Evolutionary conservation across 768 basidiomycete genomes (phyloP), one percentile per base, ranked within the genome.

Genomic region (Cystobasidiopsis lactophilus): DNA sequence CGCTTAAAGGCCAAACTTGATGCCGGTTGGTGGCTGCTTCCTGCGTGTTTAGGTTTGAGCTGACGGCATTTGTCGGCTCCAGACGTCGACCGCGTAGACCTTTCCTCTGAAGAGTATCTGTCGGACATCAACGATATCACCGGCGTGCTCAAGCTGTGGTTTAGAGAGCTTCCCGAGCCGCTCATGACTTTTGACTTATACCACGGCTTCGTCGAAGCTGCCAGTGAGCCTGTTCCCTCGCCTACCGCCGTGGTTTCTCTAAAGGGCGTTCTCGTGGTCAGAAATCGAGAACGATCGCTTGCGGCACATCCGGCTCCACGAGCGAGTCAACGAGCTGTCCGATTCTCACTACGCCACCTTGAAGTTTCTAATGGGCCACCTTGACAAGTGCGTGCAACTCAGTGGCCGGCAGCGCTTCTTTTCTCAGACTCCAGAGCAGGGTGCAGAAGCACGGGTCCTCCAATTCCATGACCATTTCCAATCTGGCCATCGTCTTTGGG

Each of bases 321-420:
- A 96, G 64, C 78, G 88, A 43, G 88, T 98, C 43, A 98, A 98
- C 62, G 91, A 95, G 59, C 73, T 98, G 50, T 91, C 93, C 13
- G 93, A 98, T 68, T 76, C 93, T n/a, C 95, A 96, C 67, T 98
- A 98, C 63, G 85, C 93, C 1, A 91, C 91, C 1, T 72, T 96
- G 48, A 95, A 96, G 65, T 93, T 75, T 66, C 82, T 96, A 66
- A 73, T 98, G 72, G 86, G 84, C 13, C 93, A 98, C 69, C 70
- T 98, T 56, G 74, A 95, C 68, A 77, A 75, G 89, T 91, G 59
- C 52, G 76, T 67, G 14, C 27, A 1, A 7, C 24, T 14, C 19
- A 23, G 16, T 19, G 9, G 21, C 23, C 33, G 38, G 37, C 41
- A n/a, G 19, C 19, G 26, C 45, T 11, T 44, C 45, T 3, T 21